Conservation (phyloP, 805 yeast species). For the Pichia sporocuriosa region DNA sequence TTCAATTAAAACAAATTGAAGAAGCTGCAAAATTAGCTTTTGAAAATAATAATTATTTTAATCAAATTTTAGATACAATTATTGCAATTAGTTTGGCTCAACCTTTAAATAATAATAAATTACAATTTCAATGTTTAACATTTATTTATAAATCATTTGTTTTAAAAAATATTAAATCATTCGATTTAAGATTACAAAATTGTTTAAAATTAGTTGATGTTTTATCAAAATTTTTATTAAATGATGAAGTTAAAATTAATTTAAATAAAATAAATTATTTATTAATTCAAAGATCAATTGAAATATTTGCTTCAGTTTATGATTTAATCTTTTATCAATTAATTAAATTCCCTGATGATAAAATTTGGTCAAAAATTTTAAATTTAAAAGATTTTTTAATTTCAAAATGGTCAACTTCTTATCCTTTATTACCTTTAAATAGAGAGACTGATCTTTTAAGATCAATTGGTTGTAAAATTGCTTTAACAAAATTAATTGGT, state of each 20-base stretch:
- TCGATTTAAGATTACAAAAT: slow-evolving; percentile 17
- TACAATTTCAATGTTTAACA: slow-evolving; percentile 21
- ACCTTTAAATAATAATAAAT: slow-evolving; percentile 10
- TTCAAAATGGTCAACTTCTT: slow-evolving; percentile 51
- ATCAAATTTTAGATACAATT: slow-evolving; percentile 15
- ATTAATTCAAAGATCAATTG: slow-evolving; percentile 25
- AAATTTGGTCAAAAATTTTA: slow-evolving; percentile 49
- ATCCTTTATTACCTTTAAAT: slow-evolving; percentile 45
- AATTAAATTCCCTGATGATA: slow-evolving; percentile 40
- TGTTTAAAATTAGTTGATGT: slow-evolving; percentile 19
- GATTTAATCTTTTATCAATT: slow-evolving; percentile 39
- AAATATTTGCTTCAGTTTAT: slow-evolving; percentile 35
- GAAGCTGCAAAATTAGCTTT: slow-evolving; percentile 17
- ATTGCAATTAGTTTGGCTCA: slow-evolving; percentile 13
- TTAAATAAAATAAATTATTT: slow-evolving; percentile 16
- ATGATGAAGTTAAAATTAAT: slow-evolving; percentile 11
- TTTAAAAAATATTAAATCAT: slow-evolving; percentile 17
- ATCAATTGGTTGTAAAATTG: slow-evolving; percentile 54
- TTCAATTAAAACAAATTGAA: slow-evolving; percentile 12
- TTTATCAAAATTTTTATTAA: slow-evolving; percentile 19
- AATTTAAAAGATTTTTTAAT: slow-evolving; percentile 54
- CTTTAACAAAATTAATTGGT: slow-evolving; percentile 68
- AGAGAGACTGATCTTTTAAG: slow-evolving; percentile 44
- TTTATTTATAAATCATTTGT: slow-evolving; percentile 24
- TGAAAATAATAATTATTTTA: slow-evolving; percentile 13